phyloP scores from a whole-genome alignment of 2,329 filamentous ascomycete species.

The Conoideocrella luteorostrata region DNA sequence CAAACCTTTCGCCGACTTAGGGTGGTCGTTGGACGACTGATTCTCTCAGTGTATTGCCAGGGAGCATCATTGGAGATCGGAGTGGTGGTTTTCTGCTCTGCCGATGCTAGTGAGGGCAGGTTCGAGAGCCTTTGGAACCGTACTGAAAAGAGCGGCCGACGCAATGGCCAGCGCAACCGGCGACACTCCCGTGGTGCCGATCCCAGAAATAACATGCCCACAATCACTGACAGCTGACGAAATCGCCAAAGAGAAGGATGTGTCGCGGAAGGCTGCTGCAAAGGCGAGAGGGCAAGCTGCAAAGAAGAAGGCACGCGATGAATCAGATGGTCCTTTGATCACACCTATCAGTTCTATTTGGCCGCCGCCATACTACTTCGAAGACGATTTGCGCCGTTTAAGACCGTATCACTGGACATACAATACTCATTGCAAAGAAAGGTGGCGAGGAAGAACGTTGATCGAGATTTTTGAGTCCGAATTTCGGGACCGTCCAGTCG shows the following conservation, averaged over 20 bases:
- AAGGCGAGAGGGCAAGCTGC: neutral
- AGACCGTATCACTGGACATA: constrained; percentile 88
- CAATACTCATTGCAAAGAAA: constrained; percentile 89
- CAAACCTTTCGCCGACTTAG: too few species aligned
- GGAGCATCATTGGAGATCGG: neutral
- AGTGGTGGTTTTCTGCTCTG: neutral
- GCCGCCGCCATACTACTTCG: constrained; percentile 71
- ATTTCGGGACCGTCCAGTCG: constrained; percentile 78
- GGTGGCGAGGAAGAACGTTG: constrained; percentile 78
- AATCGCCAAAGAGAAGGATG: neutral
- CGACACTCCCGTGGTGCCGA: constrained; percentile 7
- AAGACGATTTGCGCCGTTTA: constrained; percentile 76
- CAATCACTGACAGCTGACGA: constrained; percentile 2
- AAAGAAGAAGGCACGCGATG: neutral
- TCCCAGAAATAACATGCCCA: constrained; percentile 9
- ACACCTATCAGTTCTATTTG: constrained; percentile 22
- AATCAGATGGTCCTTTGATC: neutral
- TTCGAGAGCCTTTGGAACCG: constrained; percentile 11
- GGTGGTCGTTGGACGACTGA: too few species aligned
- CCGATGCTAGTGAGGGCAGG: constrained; percentile 13
- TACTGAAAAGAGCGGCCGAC: constrained; percentile 7
- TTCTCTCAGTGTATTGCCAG: too few species aligned
- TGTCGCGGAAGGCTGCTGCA: constrained; percentile 1
- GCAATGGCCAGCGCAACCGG: constrained; percentile 10
- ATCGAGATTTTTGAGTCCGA: constrained; percentile 87